Percentiles rank a stretch among this genome's conserved stretches.
These are phyloP conservation scores for Agrocybe pediades DNA, from an alignment of 768 basidiomycete genomes.

Conservation along the genomic window DNA sequence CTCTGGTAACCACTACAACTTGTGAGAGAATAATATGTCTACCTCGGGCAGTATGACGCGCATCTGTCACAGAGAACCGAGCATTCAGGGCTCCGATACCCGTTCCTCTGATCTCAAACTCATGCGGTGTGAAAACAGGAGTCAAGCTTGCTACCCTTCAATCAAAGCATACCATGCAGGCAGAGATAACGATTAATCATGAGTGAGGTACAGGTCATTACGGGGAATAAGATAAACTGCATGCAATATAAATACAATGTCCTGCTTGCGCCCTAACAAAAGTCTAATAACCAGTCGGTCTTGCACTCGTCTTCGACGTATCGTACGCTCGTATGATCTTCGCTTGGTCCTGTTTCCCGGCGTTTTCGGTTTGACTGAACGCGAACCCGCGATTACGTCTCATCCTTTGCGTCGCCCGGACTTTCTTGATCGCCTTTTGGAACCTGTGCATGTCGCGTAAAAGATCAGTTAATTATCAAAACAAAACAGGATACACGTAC, in stretches of 20 bases:
- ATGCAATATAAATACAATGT: constrained; percentile 40
- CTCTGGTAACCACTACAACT: constrained; percentile 11
- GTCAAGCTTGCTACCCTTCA: too few relatives aligned
- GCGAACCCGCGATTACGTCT: constrained; percentile 96
- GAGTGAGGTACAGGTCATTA: constrained; percentile 19
- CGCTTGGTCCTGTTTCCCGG: constrained; percentile 83
- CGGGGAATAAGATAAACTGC: constrained; percentile 22
- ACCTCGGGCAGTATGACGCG: constrained; percentile 12
- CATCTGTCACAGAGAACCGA: not conserved
- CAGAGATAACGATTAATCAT: constrained; percentile 9
- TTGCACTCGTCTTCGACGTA: constrained; percentile 71
- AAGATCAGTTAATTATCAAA: not conserved
- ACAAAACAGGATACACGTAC: constrained; percentile 45
- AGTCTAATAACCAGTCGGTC: constrained; percentile 74
- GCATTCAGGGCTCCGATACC: not conserved
- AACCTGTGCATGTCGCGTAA: constrained; percentile 54
- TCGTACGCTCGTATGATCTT: constrained; percentile 86
- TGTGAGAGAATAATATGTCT: constrained; percentile 9
- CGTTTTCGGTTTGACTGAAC: constrained; percentile 94
- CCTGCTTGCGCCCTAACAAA: constrained; percentile 16
- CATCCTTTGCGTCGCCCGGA: constrained; percentile 97
- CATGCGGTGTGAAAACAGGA: not conserved
- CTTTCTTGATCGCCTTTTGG: constrained; percentile 99
- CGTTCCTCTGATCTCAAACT: not conserved
- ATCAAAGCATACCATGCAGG: not conserved